A percentile compares a stretch with the other conserved stretches of the same genome.
phyloP scores from a whole-genome alignment of 805 yeast species.

The Candida vartiovaarae region DNA sequence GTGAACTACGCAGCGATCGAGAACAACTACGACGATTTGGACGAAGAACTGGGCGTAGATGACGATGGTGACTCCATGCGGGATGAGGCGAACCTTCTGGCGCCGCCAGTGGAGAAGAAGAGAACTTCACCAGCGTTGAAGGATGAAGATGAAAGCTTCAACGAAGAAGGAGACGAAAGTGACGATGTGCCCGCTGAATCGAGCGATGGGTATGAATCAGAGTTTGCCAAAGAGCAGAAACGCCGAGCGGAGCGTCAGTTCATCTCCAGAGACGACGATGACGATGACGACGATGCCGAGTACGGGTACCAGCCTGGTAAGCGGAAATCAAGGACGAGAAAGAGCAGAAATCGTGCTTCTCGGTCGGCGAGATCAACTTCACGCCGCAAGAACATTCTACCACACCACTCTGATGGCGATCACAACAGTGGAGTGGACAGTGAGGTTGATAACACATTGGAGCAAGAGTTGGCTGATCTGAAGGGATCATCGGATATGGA shows the following conservation, averaged over 20 bases:
- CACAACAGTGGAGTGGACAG: slow-evolving; percentile 17
- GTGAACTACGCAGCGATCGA: slow-evolving; percentile 31
- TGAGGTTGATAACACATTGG: slow-evolving; percentile 32
- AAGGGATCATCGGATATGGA: slow-evolving; percentile 18
- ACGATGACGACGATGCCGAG: slow-evolving; percentile 20
- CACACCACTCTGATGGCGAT: too few relatives aligned
- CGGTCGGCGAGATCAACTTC: too few relatives aligned
- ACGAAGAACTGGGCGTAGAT: slow-evolving; percentile 15
- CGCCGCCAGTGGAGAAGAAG: slow-evolving; percentile 4
- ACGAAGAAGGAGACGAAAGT: slow-evolving; percentile 36
- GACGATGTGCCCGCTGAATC: slow-evolving; percentile 19
- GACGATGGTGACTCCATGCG: background rate
- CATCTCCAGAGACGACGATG: slow-evolving; percentile 24
- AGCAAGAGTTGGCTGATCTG: slow-evolving; percentile 46
- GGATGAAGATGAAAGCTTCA: slow-evolving; percentile 27
- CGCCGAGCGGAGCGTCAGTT: slow-evolving; percentile 18
- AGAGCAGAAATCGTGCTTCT: slow-evolving; percentile 2
- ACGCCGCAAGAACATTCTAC: too few relatives aligned
- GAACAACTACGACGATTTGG: slow-evolving; percentile 24
- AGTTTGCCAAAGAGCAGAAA: slow-evolving; percentile 6
- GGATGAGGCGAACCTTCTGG: slow-evolving; percentile 4
- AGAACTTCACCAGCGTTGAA: background rate
- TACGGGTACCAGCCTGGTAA: slow-evolving; percentile 5
- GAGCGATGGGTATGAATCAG: slow-evolving; percentile 10
- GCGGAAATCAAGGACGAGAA: slow-evolving; percentile 10